These are phyloP conservation scores for Phaeotremella skinneri DNA, from an alignment of 768 basidiomycete genomes.

Conservation along the genomic window DNA sequence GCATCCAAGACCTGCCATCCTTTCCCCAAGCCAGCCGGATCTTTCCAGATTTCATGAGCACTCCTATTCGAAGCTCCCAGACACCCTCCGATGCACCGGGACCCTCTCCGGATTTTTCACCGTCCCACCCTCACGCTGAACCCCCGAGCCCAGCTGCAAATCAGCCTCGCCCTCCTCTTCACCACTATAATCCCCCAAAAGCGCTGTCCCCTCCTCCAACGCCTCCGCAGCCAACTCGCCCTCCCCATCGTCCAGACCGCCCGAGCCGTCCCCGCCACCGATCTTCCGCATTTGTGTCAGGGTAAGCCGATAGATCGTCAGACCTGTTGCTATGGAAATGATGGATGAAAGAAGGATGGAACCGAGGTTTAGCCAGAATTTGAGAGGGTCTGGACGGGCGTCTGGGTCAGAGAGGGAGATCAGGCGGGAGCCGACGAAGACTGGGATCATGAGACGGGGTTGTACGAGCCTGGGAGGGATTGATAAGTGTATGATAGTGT, in stretches of 20 bases:
- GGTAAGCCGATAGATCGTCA: slow-evolving; percentile 47
- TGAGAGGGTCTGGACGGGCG: slow-evolving; percentile 28
- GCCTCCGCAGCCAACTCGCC: slow-evolving; percentile 44
- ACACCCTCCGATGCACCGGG: too few relatives aligned
- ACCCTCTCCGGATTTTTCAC: too few relatives aligned
- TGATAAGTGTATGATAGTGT: neutral
- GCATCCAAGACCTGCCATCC: too few relatives aligned
- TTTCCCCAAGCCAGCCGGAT: too few relatives aligned
- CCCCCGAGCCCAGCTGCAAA: too few relatives aligned
- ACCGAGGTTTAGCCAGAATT: slow-evolving; percentile 47
- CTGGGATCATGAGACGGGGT: slow-evolving; percentile 47
- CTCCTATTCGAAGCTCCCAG: too few relatives aligned
- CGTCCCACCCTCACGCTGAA: too few relatives aligned
- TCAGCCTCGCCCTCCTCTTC: too few relatives aligned
- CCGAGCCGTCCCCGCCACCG: slow-evolving; percentile 11
- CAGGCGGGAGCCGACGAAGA: slow-evolving; percentile 51
- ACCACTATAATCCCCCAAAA: slow-evolving; percentile 43
- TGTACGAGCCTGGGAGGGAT: slow-evolving; percentile 27
- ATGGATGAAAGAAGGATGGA: slow-evolving; percentile 36
- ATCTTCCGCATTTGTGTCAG: slow-evolving; percentile 47
- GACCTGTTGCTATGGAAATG: slow-evolving; percentile 40
- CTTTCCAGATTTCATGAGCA: too few relatives aligned
- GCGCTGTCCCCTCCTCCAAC: slow-evolving; percentile 38
- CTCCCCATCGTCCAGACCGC: slow-evolving; percentile 16
- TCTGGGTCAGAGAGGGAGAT: slow-evolving; percentile 35